Conservation (phyloP, 2,329 filamentous ascomycete genomes). For the Colletotrichum scovillei region DNA sequence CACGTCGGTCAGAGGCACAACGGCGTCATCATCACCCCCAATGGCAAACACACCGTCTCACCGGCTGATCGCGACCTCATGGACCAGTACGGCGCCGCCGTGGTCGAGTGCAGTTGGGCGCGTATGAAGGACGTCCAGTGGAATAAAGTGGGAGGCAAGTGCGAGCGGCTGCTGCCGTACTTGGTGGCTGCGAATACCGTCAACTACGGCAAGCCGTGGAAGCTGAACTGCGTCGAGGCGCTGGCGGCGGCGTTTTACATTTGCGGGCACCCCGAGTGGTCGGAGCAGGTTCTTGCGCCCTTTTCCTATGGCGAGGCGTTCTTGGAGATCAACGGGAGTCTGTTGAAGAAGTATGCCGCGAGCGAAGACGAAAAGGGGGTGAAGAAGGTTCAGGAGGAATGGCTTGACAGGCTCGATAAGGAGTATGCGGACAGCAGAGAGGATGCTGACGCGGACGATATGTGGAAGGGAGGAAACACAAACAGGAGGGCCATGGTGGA, state of each 20-base stretch:
- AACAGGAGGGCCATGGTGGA: slow-evolving; percentile 71
- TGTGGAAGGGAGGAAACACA: slow-evolving; percentile 91
- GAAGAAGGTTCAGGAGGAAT: slow-evolving; percentile 86
- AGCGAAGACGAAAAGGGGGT: slow-evolving; percentile 85
- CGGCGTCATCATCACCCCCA: slow-evolving; percentile 94
- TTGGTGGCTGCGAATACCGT: slow-evolving; percentile 96
- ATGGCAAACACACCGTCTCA: slow-evolving; percentile 87
- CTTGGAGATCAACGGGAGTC: slow-evolving; percentile 85
- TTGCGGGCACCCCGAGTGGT: slow-evolving; percentile 92
- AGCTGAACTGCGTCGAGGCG: slow-evolving; percentile 95
- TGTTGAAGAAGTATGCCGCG: slow-evolving; percentile 86
- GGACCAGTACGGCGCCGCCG: slow-evolving; percentile 90
- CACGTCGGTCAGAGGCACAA: slow-evolving; percentile 91
- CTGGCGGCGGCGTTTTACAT: slow-evolving; percentile 93
- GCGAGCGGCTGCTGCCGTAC: slow-evolving; percentile 90
- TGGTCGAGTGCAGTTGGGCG: slow-evolving; percentile 98
- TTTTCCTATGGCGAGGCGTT: slow-evolving; percentile 93
- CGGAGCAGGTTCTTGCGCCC: slow-evolving; percentile 81
- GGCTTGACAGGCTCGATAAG: slow-evolving; percentile 89
- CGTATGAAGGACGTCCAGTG: slow-evolving; percentile 92
- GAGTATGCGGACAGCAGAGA: slow-evolving; percentile 87
- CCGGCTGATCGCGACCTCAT: slow-evolving; percentile 85
- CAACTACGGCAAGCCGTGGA: slow-evolving; percentile 96
- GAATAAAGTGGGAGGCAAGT: slow-evolving; percentile 90
- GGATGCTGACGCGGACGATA: slow-evolving; percentile 74